Conservation (phyloP, 176 grass and related monocot genomes). For the Musa itinerans region DNA sequence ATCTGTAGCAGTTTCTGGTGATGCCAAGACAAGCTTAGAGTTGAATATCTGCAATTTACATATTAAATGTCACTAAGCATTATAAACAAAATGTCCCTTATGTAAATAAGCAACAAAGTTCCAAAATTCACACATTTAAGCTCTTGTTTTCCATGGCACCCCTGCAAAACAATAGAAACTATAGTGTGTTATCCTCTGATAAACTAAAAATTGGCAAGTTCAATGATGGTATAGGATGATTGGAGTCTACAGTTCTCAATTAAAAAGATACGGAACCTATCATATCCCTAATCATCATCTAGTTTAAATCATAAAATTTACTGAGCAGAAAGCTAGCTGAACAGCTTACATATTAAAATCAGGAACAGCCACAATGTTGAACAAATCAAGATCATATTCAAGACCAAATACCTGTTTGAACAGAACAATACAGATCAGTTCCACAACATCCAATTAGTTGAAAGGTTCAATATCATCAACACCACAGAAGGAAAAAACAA, state of each 20-base stretch:
- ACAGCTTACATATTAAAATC: conserved; percentile 96
- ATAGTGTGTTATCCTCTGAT: neutral
- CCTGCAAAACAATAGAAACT: conserved; percentile 38
- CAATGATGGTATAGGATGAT: neutral
- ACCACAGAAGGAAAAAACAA: neutral
- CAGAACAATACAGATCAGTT: conserved; percentile 22
- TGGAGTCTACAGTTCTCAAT: neutral
- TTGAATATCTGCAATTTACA: conserved; percentile 80
- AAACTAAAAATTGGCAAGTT: neutral
- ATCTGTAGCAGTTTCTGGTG: conserved; percentile 90
- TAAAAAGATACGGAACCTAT: neutral
- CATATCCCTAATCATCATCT: neutral
- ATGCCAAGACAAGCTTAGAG: conserved; percentile 97
- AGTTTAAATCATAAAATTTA: neutral
- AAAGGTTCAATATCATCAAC: conserved; percentile 6
- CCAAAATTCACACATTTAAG: conserved; percentile 65
- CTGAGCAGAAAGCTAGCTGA: conserved; percentile 9
- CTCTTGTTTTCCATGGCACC: conserved; percentile 99
- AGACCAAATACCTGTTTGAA: conserved; percentile 83
- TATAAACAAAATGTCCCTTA: neutral
- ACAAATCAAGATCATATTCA: conserved; percentile 96
- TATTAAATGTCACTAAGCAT: conserved; percentile 8
- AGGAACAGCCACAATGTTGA: conserved; percentile 98
- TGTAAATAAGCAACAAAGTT: neutral
- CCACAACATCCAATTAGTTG: neutral